Evolutionary conservation across 2,329 filamentous ascomycete species (phyloP), one percentile per base, ranked within the genome.

Genomic region (Trichoderma aggressivum): DNA sequence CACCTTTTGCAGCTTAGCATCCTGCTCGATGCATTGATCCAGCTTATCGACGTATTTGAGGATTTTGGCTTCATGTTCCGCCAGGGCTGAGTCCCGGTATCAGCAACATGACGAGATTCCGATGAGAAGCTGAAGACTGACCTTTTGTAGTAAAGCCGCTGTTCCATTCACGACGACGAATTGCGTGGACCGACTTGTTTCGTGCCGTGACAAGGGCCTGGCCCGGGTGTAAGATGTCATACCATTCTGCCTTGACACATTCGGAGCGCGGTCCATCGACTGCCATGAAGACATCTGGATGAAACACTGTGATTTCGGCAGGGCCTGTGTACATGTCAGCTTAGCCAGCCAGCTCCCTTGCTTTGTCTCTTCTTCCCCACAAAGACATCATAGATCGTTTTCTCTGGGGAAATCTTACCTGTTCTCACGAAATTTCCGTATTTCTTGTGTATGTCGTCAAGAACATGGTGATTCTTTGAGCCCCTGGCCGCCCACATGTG

Each of bases 181-280:
- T 21, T 2, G 47, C 47, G 14, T 78, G 76, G 14, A 76, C 56
- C 6, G 74, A 58, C 55, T 74, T 75, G 53, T 75, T 64, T 11
- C 77, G 72, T 10, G 74, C 72, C 3, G 75, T 76, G 53, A 75
- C 67, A 24, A 77, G 71, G 18, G 74, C 71, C 7, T 59, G 63
- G 12, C 71, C 64, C 8, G 76, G 76, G 30, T 73, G 56, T 59
- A 78, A 39, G 21, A 79, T 61, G 50, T 78, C 75, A 36, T 78
- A 77, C 74, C 75, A 78, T 24, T 77, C 77, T 0, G 75, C 72
- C 63, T 78, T 78, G 36, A 74, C 72, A 58, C 74, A 77, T 28
- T 75, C 71, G 14, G 76, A 74, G 10, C 74, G 72, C 16, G 74
- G 75, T 4, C 77, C 76, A 53, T 78, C 77, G 5, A 75, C 67